Evolutionary conservation across 23 red algal species (phyloP).

Genomic region (Gracilaria vermiculophylla): DNA sequence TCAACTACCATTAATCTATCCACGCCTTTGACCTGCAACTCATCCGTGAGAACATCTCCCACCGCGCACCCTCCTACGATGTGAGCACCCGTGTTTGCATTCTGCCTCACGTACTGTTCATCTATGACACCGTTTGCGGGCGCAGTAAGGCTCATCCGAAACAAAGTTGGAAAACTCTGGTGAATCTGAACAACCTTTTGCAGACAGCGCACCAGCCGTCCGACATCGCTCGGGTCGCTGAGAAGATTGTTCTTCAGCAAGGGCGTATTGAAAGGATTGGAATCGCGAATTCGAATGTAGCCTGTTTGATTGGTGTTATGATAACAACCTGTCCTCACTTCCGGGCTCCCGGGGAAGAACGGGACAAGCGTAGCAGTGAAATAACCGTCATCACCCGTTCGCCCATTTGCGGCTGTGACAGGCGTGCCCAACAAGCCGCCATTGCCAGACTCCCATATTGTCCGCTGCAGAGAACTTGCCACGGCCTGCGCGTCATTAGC

Average conservation of each 20-base stretch:
- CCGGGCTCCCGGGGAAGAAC: neutral
- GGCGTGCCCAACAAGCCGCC: conserved; percentile 29
- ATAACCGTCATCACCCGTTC: conserved; percentile 5
- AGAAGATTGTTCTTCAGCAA: conserved; percentile 20
- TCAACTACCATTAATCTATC: conserved; percentile 55
- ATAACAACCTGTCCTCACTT: conserved; percentile 19
- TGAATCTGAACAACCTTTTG: neutral
- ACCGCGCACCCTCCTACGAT: conserved; percentile 54
- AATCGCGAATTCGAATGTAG: conserved; percentile 2
- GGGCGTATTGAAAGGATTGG: conserved; percentile 9
- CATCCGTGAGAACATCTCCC: conserved; percentile 29
- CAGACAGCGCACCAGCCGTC: neutral
- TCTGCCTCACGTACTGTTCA: conserved; percentile 11
- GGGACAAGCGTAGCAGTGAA: neutral
- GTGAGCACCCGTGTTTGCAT: conserved; percentile 28
- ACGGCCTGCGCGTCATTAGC: neutral
- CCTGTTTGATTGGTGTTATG: conserved; percentile 4
- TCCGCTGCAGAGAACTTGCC: neutral
- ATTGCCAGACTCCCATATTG: conserved; percentile 35
- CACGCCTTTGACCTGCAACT: conserved; percentile 52
- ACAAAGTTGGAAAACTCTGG: neutral
- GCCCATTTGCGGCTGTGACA: conserved; percentile 5
- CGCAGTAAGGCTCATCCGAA: neutral
- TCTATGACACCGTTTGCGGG: neutral
- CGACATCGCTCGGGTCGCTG: neutral